Base-by-base conservation (phyloP, 2,329 filamentous ascomycete species). In the Cladobotryum protrusum region DNA sequence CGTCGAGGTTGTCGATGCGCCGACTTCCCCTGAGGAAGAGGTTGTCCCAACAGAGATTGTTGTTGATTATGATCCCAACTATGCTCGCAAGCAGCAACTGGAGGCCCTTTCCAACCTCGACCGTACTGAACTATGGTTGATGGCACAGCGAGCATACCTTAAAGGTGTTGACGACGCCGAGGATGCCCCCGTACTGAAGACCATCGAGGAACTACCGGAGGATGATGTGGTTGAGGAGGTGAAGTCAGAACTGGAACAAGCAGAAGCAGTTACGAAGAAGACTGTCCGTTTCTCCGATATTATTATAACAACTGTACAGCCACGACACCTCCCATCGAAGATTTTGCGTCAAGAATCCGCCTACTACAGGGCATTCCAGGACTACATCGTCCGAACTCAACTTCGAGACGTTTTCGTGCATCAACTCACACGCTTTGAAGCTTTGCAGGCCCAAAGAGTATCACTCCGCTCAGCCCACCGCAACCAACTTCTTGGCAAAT, bases 291-390 rank as follows among this genome's bases (percentile, higher is more conserved):
- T 92, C 63, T 85, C 83, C 2, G 76, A 82, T 53, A 68, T 71
- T 48, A 68, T 73, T 54, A 69, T 68, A 37, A 67, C 66, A 58
- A 70, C 64, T 52, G 69, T 73, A 35, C 66, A 73, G 39, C 75
- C 77, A 19, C 74, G 73, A 58, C 68, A 67, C 34, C 68, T 82
- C 15, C 78, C 78, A 9, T 70, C 77, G 49, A 71, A 76, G 68
- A 67, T 83, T 29, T 50, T 67, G 19, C 75, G 73, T 50, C 74
- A 79, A 62, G 87, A 93, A 61, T 85, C 86, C 3, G 87, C 91
- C 5, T 96, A 96, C 68, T 92, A 90, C 71, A 85, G 87, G 54
- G 89, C 89, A 9, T 96, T 96, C 66, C 83, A 89, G 58, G 83
- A 86, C 62, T 79, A 88, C 57, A 72, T 84, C 42, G 78, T 87